Evolutionary conservation across 208 protist species (phyloP).

Genomic region (Leishmania lainsoni): DNA sequence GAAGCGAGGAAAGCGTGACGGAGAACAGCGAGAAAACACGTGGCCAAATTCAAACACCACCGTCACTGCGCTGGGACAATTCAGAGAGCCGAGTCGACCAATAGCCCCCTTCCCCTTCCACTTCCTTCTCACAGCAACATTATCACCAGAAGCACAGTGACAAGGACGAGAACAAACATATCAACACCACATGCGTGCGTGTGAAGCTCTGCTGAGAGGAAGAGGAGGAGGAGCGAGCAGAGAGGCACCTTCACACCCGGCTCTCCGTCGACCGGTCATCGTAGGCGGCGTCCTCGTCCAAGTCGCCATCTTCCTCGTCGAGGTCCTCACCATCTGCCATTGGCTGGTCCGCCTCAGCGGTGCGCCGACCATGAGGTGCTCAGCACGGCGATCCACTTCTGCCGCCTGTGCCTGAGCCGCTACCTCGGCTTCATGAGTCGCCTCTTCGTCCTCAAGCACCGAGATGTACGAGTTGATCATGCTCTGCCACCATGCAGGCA

Average conservation of each 20-base stretch:
- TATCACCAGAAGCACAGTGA: not conserved
- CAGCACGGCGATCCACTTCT: slow-evolving; percentile 18
- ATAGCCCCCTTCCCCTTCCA: too few relatives aligned
- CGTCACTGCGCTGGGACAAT: not conserved
- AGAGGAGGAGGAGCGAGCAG: not conserved
- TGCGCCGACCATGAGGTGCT: slow-evolving; percentile 22
- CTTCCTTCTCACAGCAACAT: not conserved
- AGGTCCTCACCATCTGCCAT: slow-evolving; percentile 17
- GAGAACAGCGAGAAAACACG: too few relatives aligned
- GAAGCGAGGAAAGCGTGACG: not conserved
- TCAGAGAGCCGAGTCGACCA: not conserved
- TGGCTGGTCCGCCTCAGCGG: slow-evolving; percentile 27
- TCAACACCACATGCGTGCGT: not conserved
- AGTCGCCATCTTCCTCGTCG: slow-evolving; percentile 10
- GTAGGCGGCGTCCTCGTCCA: slow-evolving; percentile 15
- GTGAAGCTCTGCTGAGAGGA: not conserved
- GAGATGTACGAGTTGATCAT: slow-evolving; percentile 55
- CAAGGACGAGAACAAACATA: not conserved
- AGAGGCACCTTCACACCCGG: not conserved
- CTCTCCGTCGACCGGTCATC: slow-evolving; percentile 4
- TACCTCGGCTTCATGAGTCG: slow-evolving; percentile 20
- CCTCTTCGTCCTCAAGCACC: slow-evolving; percentile 42
- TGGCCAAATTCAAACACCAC: not conserved
- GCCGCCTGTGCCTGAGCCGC: slow-evolving; percentile 25
- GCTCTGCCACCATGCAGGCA: slow-evolving; percentile 56